A percentile compares a stretch with the other conserved stretches of the same genome.
phyloP scores from a whole-genome alignment of 495 filamentous ascomycete species.

The Geopyxis carbonaria region DNA sequence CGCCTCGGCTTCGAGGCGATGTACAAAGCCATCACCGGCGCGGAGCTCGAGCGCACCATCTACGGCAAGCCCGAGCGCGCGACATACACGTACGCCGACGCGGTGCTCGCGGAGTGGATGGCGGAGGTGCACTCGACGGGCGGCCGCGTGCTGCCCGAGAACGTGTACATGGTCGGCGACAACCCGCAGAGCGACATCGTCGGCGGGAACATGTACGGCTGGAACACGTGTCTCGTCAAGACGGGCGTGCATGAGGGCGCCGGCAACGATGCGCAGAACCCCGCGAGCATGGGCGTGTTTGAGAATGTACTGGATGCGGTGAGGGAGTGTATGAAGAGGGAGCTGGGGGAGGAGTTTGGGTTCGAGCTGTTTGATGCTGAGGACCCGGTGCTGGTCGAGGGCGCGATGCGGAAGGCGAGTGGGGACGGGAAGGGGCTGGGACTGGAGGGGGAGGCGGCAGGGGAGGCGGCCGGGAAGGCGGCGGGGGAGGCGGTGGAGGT shows the following conservation, averaged over 20 bases:
- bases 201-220: conserved; percentile 65
- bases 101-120: conserved; percentile 60
- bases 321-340: conserved; percentile 36
- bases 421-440: too few relatives aligned
- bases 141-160: conserved; percentile 48
- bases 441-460: too few relatives aligned
- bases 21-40: conserved; percentile 58
- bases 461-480: too few relatives aligned
- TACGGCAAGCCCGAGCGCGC: conserved; percentile 69
- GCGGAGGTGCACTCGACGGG: conserved; percentile 56
- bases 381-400: too few relatives aligned
- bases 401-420: too few relatives aligned
- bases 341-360: conserved; percentile 40
- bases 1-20: conserved; percentile 61
- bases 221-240: conserved; percentile 57
- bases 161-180: conserved; percentile 72
- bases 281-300: conserved; percentile 42
- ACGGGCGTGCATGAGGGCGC: conserved; percentile 35
- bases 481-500: too few relatives aligned
- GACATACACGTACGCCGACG: conserved; percentile 67
- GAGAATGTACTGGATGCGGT: conserved; percentile 40
- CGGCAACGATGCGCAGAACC: conserved; percentile 40
- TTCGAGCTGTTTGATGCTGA: too few relatives aligned
- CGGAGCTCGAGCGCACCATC: conserved; percentile 63
- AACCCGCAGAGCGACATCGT: conserved; percentile 65